Percentiles rank a stretch among this genome's conserved stretches.
Conservation (phyloP, 164 flowering plant species). For the Liquidambar formosana region DNA sequence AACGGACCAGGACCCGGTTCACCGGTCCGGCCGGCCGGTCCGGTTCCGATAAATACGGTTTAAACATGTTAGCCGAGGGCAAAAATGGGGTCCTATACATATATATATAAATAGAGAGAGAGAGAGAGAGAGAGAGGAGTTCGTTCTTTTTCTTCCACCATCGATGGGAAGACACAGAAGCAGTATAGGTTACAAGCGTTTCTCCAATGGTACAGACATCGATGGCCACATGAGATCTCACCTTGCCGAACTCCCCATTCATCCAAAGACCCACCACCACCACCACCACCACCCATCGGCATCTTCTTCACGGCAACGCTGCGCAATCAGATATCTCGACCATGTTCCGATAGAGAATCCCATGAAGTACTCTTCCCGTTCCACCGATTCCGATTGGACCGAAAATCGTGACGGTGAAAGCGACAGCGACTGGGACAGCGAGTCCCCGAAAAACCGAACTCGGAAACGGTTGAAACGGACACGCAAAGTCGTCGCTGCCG, state of each 20-base stretch:
- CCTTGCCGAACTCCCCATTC: constrained; percentile 20
- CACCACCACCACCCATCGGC: neutral
- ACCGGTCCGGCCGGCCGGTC: no score
- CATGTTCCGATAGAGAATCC: neutral
- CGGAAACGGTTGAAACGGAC: constrained; percentile 28
- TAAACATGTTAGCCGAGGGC: no score
- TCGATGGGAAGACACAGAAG: constrained; percentile 26
- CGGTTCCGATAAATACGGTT: no score
- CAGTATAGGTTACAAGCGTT: constrained; percentile 30
- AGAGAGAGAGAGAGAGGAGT: no score
- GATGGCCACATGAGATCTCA: constrained; percentile 53
- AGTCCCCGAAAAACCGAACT: constrained; percentile 20
- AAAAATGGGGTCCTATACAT: no score
- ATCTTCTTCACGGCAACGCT: neutral
- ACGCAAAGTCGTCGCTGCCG: neutral
- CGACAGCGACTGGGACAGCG: no score
- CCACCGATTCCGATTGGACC: neutral
- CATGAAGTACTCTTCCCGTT: constrained; percentile 3
- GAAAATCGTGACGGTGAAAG: constrained; percentile 20
- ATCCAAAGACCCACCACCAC: constrained; percentile 13
- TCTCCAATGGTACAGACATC: constrained; percentile 37
- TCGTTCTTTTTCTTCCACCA: constrained; percentile 3
- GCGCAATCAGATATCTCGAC: no score
- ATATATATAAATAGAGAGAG: neutral
- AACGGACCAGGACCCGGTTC: no score